Base-by-base conservation (phyloP, 164 flowering plant species). In the Stephania japonica region DNA sequence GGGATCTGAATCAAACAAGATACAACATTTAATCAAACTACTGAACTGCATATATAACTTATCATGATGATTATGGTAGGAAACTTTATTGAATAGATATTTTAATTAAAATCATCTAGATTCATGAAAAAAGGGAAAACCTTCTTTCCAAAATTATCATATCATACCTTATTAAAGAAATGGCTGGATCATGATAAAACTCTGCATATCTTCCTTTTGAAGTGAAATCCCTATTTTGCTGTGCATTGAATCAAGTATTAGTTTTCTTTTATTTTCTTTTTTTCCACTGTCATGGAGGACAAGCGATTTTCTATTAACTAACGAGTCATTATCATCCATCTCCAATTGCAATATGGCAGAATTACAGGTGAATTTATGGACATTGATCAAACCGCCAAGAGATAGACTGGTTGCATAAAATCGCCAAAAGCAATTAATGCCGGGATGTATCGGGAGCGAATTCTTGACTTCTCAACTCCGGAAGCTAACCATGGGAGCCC, bases 151-250 rank as follows among this genome's bases (percentile, higher is more conserved):
- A 19, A 26, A 44, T 23, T 25, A 56, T 41, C 42, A 70, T 25
- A 70, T 5, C 76, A 78, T 38, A 92, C 98, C 97, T 91, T 77
- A 87, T n/a, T 43, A 95, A 85, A 73, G 80, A 43, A 41, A 81
- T 76, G 19, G 82, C 96, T 44, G 98, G 96, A n/a, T 95, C 90
- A 80, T 93, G 70, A 78, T 73, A 95, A 72, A 91, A 91, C 80
- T 93, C 99, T 19, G 84, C 89, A 86, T 95, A 95, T 85, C 98
- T 89, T 42, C 93, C 92, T 77, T 83, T 75, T 3, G 85, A 80
- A 70, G 81, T 82, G 79, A 87, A 92, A 10, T 70, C 63, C 71
- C 90, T 85, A 84, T 94, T 94, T 71, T 66, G 88, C 99, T 92
- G 78, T 74, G 85, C 7, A 47, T 63, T 21, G 38, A 65, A 74